These are phyloP conservation scores for Colletotrichum salicis DNA, from an alignment of 2,329 filamentous ascomycete genomes.

Conservation along the genomic window DNA sequence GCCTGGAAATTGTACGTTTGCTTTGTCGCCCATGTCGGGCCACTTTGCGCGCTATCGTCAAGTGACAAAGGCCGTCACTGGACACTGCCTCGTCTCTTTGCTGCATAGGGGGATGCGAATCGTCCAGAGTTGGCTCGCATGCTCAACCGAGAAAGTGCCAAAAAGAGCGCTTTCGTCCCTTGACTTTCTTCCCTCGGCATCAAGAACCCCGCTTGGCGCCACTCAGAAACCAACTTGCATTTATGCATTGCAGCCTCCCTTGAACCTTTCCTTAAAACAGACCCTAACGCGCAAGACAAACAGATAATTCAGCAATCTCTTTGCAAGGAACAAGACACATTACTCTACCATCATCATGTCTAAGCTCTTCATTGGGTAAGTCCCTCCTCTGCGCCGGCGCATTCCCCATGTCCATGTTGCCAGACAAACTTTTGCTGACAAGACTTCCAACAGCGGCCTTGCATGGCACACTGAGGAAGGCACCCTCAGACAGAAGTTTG, in stretches of 20 bases:
- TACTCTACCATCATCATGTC: constrained; percentile 69
- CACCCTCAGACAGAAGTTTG: constrained; percentile 89
- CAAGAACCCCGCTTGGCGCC: constrained; percentile 26
- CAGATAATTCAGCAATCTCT: constrained; percentile 19
- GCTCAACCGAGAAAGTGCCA: constrained; percentile 24
- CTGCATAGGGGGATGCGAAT: constrained; percentile 1
- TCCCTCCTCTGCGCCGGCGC: constrained; percentile 28
- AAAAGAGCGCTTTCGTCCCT: constrained; percentile 18
- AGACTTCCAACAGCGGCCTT: constrained; percentile 74
- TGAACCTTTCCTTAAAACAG: not conserved
- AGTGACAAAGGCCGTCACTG: constrained; percentile 29
- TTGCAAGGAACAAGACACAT: not conserved
- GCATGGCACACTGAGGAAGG: constrained; percentile 97
- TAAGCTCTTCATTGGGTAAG: constrained; percentile 95
- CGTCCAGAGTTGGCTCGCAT: constrained; percentile 3
- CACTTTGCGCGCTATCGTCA: constrained; percentile 7
- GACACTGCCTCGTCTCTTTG: constrained; percentile 31
- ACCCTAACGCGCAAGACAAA: constrained; percentile 8
- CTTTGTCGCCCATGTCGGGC: constrained; percentile 16
- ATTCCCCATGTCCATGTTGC: constrained; percentile 5
- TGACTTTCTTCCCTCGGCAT: constrained; percentile 3
- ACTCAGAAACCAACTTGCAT: constrained; percentile 28
- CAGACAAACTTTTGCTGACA: constrained; percentile 29
- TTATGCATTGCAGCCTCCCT: constrained; percentile 32
- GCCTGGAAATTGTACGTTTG: constrained; percentile 16